These are phyloP conservation scores for Phyllosticta ampelicida DNA, from an alignment of 2,329 filamentous ascomycete genomes.

Conservation along the genomic window DNA sequence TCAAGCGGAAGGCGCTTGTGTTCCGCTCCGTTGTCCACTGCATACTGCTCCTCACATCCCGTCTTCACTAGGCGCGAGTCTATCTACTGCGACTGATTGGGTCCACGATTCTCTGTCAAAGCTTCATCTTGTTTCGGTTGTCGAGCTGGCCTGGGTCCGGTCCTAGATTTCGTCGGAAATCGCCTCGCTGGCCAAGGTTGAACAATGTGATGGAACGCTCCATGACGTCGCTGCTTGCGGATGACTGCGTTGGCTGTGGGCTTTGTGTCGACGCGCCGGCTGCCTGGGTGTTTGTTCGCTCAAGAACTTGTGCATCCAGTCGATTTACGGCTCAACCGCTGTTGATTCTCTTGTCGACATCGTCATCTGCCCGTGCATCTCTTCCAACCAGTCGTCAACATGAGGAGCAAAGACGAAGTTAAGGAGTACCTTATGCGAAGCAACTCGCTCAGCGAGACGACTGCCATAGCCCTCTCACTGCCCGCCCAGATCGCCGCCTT, in stretches of 20 bases:
- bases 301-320: neutral
- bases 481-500: neutral
- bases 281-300: no score
- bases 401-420: neutral
- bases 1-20: constrained; percentile 1
- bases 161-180: constrained; percentile 7
- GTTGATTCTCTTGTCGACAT: neutral
- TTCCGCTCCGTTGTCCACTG: neutral
- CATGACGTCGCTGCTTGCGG: no score
- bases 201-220: no score
- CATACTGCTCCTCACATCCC: neutral
- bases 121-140: neutral
- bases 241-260: no score
- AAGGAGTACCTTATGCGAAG: neutral
- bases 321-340: no score
- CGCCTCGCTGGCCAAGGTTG: neutral
- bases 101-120: constrained; percentile 1
- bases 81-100: constrained; percentile 7
- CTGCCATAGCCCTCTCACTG: neutral
- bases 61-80: neutral
- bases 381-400: neutral
- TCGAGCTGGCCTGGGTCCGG: neutral
- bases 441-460: neutral
- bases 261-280: no score
- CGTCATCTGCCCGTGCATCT: neutral